Evolutionary conservation across 176 grass and related monocot species (phyloP).

Genomic region (Juncus effusus): DNA sequence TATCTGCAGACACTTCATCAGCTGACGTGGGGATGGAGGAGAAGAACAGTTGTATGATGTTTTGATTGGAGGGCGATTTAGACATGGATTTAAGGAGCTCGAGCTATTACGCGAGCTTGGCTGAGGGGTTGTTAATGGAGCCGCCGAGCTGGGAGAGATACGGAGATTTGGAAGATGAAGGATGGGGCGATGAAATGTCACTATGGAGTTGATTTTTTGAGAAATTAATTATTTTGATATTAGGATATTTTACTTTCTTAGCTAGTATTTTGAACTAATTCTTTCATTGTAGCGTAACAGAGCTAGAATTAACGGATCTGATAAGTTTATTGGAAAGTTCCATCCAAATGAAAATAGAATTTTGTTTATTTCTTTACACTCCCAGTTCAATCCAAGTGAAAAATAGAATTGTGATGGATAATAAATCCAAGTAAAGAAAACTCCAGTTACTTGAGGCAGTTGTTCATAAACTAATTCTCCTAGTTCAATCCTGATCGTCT

Average conservation of each 20-base stretch:
- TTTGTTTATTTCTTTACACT: no score
- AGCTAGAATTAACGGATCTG: no score
- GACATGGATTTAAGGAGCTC: conserved; percentile 1
- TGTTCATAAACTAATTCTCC: not conserved
- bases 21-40: not conserved
- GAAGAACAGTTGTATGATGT: not conserved
- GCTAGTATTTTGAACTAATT: no score
- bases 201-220: conserved; percentile 39
- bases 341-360: no score
- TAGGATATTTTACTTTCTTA: not conserved
- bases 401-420: no score
- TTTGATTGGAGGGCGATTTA: not conserved
- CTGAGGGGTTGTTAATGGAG: conserved; percentile 34
- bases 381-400: no score
- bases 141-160: conserved; percentile 13
- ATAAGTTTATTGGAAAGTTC: no score
- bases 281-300: no score
- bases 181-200: not conserved
- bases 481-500: no score
- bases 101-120: conserved; percentile 34
- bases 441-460: not conserved
- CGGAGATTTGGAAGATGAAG: conserved; percentile 26
- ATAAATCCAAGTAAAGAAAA: not conserved
- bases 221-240: conserved; percentile 2
- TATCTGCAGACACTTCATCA: not conserved